These are phyloP conservation scores for Paecilomyces formosus DNA, from an alignment of 2,329 filamentous ascomycete species.

Conservation along the genomic window DNA sequence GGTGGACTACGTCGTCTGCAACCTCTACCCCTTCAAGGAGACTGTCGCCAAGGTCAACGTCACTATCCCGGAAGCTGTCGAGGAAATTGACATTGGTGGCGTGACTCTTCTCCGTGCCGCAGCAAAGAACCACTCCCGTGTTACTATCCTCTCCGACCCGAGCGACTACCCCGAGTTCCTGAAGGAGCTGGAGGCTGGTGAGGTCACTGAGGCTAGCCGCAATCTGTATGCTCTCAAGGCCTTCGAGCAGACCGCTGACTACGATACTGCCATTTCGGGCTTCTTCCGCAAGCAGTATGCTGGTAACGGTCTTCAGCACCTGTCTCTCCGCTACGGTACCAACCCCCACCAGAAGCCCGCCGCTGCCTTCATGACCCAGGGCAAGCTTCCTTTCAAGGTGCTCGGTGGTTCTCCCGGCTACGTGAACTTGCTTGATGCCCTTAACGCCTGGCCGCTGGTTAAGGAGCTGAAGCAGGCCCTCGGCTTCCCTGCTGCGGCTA, in stretches of 20 bases:
- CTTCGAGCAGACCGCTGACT: slow-evolving; percentile 96
- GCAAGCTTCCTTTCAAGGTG: slow-evolving; percentile 86
- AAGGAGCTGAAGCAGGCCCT: slow-evolving; percentile 91
- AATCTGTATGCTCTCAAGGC: slow-evolving; percentile 93
- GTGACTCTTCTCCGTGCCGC: slow-evolving; percentile 94
- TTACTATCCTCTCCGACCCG: slow-evolving; percentile 93
- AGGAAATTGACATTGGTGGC: slow-evolving; percentile 97
- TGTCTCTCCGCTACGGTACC: slow-evolving; percentile 84
- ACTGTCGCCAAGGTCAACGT: slow-evolving; percentile 96
- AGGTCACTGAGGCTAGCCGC: slow-evolving; percentile 76
- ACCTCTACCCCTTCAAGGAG: slow-evolving; percentile 98
- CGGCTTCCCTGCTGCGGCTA: slow-evolving; percentile 81
- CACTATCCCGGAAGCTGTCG: slow-evolving; percentile 90
- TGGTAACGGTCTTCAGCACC: slow-evolving; percentile 70
- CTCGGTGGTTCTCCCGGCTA: slow-evolving; percentile 85
- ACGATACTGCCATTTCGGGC: slow-evolving; percentile 86
- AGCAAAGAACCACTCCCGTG: slow-evolving; percentile 93
- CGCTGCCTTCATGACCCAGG: slow-evolving; percentile 67
- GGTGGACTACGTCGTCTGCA: slow-evolving; percentile 95
- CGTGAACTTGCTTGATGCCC: slow-evolving; percentile 91
- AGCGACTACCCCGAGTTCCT: slow-evolving; percentile 91
- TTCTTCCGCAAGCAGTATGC: slow-evolving; percentile 99
- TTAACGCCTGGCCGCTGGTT: slow-evolving; percentile 95
- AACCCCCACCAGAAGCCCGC: slow-evolving; percentile 99
- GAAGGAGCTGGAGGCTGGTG: slow-evolving; percentile 76